Percentiles rank a stretch among this genome's conserved stretches.
phyloP scores from a whole-genome alignment of 129 eudicot species.

The Tagetes patula region DNA sequence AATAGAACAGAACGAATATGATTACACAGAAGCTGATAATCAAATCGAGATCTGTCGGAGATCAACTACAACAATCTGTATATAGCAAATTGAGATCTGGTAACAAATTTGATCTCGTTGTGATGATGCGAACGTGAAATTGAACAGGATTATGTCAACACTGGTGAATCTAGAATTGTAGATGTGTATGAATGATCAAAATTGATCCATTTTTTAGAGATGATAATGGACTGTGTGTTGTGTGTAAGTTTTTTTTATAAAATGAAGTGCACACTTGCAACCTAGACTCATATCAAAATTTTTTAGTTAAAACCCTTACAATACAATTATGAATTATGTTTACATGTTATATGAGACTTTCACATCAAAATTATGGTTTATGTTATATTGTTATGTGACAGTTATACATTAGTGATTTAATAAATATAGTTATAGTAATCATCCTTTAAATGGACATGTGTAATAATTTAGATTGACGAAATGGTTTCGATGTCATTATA shows the following conservation, averaged over 20 bases:
- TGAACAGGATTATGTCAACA: conserved; percentile 15
- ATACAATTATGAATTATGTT: too few species aligned
- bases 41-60: conserved; percentile 31
- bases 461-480: too few species aligned
- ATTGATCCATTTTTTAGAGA: conserved; percentile 7
- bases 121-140: conserved; percentile 4
- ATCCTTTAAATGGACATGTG: too few species aligned
- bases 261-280: conserved; percentile 19
- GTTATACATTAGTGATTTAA: too few species aligned
- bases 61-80: conserved; percentile 23
- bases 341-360: too few species aligned
- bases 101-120: conserved; percentile 14
- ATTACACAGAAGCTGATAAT: conserved; percentile 11
- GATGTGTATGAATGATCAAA: neutral
- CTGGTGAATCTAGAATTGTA: conserved; percentile 17
- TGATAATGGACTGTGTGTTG: conserved; percentile 13
- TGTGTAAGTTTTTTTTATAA: neutral
- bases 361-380: too few species aligned
- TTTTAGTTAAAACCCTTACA: neutral
- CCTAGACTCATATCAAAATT: neutral
- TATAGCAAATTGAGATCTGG: conserved; percentile 24
- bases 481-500: too few species aligned
- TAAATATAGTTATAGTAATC: too few species aligned
- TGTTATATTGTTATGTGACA: too few species aligned
- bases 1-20: conserved; percentile 13